Conservation (phyloP, 768 basidiomycete species). For the Kwoniella dendrophila region DNA sequence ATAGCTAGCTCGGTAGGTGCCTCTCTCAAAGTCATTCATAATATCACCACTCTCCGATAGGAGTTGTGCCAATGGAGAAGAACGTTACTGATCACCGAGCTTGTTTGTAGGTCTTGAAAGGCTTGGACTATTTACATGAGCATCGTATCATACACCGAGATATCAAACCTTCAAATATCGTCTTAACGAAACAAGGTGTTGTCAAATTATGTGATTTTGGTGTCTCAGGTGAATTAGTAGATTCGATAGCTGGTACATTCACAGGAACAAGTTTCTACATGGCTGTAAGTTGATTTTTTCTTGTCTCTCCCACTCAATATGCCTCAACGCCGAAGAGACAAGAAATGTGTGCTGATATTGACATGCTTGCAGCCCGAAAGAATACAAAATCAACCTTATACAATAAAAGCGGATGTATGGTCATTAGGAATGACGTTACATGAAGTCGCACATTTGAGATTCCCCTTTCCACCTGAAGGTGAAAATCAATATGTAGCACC, state of each 20-base stretch:
- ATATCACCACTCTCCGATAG: too few species aligned
- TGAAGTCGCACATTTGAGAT: constrained; percentile 56
- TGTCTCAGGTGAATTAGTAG: constrained; percentile 56
- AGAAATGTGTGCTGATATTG: not conserved
- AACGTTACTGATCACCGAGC: not conserved
- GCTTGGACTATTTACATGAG: constrained; percentile 56
- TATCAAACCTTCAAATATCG: constrained; percentile 58
- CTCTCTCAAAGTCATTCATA: not conserved
- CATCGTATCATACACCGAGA: constrained; percentile 56
- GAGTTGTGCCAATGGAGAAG: not conserved
- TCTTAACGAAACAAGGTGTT: constrained; percentile 51
- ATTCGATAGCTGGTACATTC: constrained; percentile 56
- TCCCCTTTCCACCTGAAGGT: constrained; percentile 57
- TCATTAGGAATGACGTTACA: constrained; percentile 56
- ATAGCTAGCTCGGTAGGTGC: constrained; percentile 53
- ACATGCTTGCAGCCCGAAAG: constrained; percentile 53
- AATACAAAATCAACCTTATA: constrained; percentile 54
- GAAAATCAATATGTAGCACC: constrained; percentile 73
- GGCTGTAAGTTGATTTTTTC: constrained; percentile 51
- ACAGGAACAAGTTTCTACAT: constrained; percentile 58
- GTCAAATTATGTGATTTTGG: constrained; percentile 58
- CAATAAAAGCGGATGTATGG: constrained; percentile 58
- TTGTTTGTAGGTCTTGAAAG: constrained; percentile 42
- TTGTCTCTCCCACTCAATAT: not conserved
- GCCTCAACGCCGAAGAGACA: not conserved